Percentiles rank a stretch among this genome's conserved stretches.
These are phyloP conservation scores for Fusarium sp. DNA, from an alignment of 2,329 filamentous ascomycete genomes.

Conservation along the genomic window DNA sequence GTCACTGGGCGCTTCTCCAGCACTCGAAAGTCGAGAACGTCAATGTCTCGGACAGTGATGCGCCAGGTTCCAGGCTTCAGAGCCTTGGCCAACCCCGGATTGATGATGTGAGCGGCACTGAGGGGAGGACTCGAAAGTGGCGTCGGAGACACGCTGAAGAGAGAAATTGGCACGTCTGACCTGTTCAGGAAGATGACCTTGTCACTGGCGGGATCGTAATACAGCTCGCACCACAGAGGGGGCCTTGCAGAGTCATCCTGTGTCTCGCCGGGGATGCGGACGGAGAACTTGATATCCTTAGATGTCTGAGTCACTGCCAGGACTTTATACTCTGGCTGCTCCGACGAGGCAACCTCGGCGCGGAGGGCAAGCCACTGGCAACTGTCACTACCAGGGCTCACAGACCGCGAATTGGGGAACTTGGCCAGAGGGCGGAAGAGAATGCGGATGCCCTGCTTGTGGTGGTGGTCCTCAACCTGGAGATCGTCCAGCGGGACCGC, in stretches of 20 bases:
- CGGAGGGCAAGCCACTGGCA: slow-evolving; percentile 68
- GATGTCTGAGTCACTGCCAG: slow-evolving; percentile 70
- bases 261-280: slow-evolving; percentile 64
- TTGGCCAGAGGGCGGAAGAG: slow-evolving; percentile 66
- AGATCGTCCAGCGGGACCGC: slow-evolving; percentile 66
- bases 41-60: slow-evolving; percentile 61
- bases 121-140: slow-evolving; percentile 53
- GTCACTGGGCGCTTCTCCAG: slow-evolving; percentile 64
- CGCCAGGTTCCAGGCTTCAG: slow-evolving; percentile 68
- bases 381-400: slow-evolving; percentile 67
- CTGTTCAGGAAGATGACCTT: slow-evolving; percentile 67
- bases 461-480: slow-evolving; percentile 62
- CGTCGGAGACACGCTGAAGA: slow-evolving; percentile 59
- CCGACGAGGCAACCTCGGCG: slow-evolving; percentile 63
- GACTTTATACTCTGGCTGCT: slow-evolving; percentile 67
- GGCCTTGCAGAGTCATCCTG: slow-evolving; percentile 57
- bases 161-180: slow-evolving; percentile 64
- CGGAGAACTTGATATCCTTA: slow-evolving; percentile 70
- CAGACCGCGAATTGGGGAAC: slow-evolving; percentile 63
- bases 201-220: slow-evolving; percentile 70
- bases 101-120: slow-evolving; percentile 58
- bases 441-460: slow-evolving; percentile 68
- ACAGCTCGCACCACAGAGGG: slow-evolving; percentile 69
- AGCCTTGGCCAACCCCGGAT: slow-evolving; percentile 58
- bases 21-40: slow-evolving; percentile 69